Base-by-base conservation (phyloP, 2,329 filamentous ascomycete species). In the Hypomyces perniciosus region DNA sequence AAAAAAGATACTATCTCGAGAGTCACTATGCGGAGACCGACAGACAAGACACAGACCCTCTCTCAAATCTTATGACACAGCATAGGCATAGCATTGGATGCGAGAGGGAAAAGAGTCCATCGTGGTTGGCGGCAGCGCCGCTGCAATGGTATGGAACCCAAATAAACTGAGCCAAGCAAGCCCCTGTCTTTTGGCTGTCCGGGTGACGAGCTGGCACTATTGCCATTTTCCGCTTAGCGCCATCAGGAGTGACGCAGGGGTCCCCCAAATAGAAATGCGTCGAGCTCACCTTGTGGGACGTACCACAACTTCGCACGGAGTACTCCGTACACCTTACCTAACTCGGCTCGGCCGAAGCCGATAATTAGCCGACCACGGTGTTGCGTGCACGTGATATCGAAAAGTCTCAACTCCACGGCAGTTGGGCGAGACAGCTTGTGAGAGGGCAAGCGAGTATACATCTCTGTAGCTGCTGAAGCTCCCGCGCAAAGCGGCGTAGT, bases 401-500 rank as follows among this genome's bases (percentile, higher is more conserved):
- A 53, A 46, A 53, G 26, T 45, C 46, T 50, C 46, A 47, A 38
- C 38, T 44, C 42, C 30, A 40, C 39, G 33, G 8, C 26, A 28
- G 26, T 46, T 31, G 40, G 44, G 6, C 27, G 38, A 35, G 37
- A 37, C 31, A 31, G 33, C 6, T 13, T 12, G n/a, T 39, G 39
- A 34, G 20, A 26, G 37, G 30, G 12, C 12, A 13, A 13, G 35
- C 2, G 28, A 9, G 4, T 2, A 39, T 30, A 28, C 37, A 35
- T 35, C 43, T 38, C 10, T 13, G 47, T 28, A n/a, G 20, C 6
- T 13, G 42, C 6, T 39, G 33, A 35, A 20, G 38, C 44, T 33
- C 39, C 20, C 12, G 55, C 39, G 48, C 49, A 50, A 54, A 54
- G 54, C 48, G 51, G 49, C 31, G 51, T 48, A 45, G 59, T 53